phyloP scores from a whole-genome alignment of 192 early-diverging fungal species.

The Kappamyces sp. region DNA sequence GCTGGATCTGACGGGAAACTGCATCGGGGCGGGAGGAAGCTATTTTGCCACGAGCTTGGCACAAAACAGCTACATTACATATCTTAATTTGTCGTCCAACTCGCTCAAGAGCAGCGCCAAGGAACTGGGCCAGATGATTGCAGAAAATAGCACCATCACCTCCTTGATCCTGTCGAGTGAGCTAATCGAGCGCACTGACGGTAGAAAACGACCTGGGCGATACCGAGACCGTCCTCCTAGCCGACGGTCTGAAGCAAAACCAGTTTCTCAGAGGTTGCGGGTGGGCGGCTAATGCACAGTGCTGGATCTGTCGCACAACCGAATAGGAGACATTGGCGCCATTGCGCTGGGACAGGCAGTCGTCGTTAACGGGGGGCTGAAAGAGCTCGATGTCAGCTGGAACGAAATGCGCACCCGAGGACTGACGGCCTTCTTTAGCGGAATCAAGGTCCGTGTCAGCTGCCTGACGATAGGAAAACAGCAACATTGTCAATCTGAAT shows the following conservation, averaged over 20 bases:
- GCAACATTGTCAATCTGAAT: background rate
- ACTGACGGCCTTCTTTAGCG: conserved; percentile 34
- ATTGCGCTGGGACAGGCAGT: conserved; percentile 43
- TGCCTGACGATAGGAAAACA: background rate
- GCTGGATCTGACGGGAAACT: conserved; percentile 44
- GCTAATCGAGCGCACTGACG: background rate
- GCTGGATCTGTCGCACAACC: conserved; percentile 45
- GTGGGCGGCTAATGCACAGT: conserved; percentile 15
- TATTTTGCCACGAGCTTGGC: conserved; percentile 31
- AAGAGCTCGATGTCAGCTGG: conserved; percentile 46
- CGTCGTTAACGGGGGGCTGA: conserved; percentile 33
- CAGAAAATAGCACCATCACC: conserved; percentile 38
- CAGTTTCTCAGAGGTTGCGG: conserved; percentile 32
- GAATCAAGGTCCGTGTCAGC: conserved; percentile 28
- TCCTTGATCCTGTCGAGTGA: conserved; percentile 37
- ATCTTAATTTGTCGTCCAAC: conserved; percentile 41
- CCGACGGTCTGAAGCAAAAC: conserved; percentile 44
- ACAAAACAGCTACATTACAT: conserved; percentile 30
- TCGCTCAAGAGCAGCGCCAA: conserved; percentile 21
- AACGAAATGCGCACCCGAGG: conserved; percentile 40
- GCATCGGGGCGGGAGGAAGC: conserved; percentile 41
- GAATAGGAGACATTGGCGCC: conserved; percentile 47
- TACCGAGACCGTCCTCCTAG: conserved; percentile 38
- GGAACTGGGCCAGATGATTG: conserved; percentile 44
- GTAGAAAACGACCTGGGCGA: conserved; percentile 44